phyloP scores from a whole-genome alignment of 768 basidiomycete species.

The Russula vinacea region DNA sequence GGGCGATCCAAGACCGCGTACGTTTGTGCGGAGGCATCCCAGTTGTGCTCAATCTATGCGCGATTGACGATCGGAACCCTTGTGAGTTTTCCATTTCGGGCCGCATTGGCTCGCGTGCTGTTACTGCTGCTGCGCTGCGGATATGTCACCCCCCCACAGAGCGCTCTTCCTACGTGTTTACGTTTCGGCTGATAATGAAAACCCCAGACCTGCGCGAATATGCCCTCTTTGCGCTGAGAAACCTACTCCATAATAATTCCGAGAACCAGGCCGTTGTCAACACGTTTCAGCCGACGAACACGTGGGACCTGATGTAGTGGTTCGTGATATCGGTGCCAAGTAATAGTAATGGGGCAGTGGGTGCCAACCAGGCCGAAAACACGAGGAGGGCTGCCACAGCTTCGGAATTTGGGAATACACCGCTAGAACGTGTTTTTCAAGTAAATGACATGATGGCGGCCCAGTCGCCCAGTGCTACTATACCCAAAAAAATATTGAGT shows the following conservation, averaged over 20 bases:
- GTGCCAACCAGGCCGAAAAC: constrained; percentile 4
- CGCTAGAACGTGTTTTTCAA: constrained; percentile 15
- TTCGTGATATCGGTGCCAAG: constrained; percentile 39
- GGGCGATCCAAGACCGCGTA: constrained; percentile 68
- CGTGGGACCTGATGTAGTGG: constrained; percentile 47
- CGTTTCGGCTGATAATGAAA: constrained; percentile 18
- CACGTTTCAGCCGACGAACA: constrained; percentile 59
- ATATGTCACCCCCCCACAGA: not conserved
- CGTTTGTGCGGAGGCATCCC: constrained; percentile 71
- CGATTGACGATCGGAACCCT: constrained; percentile 87
- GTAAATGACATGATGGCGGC: constrained; percentile 9
- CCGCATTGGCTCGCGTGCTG: not conserved
- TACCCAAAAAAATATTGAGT: not conserved
- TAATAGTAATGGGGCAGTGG: constrained; percentile 27
- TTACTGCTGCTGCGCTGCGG: not conserved
- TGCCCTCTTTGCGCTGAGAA: constrained; percentile 79
- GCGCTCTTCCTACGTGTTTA: not conserved
- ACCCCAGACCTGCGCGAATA: constrained; percentile 82
- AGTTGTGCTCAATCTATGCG: constrained; percentile 83
- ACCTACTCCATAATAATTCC: constrained; percentile 68
- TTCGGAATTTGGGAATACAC: not conserved
- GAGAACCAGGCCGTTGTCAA: constrained; percentile 81
- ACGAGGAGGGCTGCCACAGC: constrained; percentile 8
- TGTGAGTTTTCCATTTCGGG: constrained; percentile 56
- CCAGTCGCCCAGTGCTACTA: not conserved